These are phyloP conservation scores for Aureobasidium sp. DNA, from an alignment of 2,329 filamentous ascomycete species.

Conservation along the genomic window DNA sequence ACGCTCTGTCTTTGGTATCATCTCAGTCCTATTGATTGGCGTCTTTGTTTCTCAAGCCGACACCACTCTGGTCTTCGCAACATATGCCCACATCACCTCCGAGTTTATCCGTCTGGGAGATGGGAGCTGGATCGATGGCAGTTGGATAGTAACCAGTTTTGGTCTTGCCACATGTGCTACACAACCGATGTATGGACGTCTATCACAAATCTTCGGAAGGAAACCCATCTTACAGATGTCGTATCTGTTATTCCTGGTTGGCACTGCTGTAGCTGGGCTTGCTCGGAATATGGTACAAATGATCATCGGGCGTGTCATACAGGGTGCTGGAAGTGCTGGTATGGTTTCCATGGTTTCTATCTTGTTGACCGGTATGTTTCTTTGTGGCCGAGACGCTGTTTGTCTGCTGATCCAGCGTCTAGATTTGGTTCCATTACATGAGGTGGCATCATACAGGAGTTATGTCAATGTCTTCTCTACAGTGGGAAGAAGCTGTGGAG, in stretches of 20 bases:
- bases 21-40: conserved; percentile 36
- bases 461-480: conserved; percentile 49
- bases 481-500: conserved; percentile 44
- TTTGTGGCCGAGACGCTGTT: background rate
- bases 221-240: conserved; percentile 35
- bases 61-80: conserved; percentile 58
- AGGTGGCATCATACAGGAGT: conserved; percentile 43
- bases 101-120: conserved; percentile 38
- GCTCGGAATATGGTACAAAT: conserved; percentile 34
- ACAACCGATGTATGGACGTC: conserved; percentile 38
- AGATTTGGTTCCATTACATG: conserved; percentile 39
- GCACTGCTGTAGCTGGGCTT: conserved; percentile 35
- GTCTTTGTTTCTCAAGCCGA: conserved; percentile 63
- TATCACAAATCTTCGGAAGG: conserved; percentile 41
- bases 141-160: conserved; percentile 36
- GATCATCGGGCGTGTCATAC: conserved; percentile 35
- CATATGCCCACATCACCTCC: conserved; percentile 49
- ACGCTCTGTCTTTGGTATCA: conserved; percentile 16
- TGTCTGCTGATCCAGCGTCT: conserved; percentile 6
- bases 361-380: conserved; percentile 32
- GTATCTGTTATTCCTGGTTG: conserved; percentile 37
- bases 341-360: conserved; percentile 40
- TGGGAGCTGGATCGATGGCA: conserved; percentile 32
- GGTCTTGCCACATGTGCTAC: conserved; percentile 37
- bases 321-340: conserved; percentile 40